phyloP scores from a whole-genome alignment of 129 eudicot genomes.

The Pittosporum tobira region DNA sequence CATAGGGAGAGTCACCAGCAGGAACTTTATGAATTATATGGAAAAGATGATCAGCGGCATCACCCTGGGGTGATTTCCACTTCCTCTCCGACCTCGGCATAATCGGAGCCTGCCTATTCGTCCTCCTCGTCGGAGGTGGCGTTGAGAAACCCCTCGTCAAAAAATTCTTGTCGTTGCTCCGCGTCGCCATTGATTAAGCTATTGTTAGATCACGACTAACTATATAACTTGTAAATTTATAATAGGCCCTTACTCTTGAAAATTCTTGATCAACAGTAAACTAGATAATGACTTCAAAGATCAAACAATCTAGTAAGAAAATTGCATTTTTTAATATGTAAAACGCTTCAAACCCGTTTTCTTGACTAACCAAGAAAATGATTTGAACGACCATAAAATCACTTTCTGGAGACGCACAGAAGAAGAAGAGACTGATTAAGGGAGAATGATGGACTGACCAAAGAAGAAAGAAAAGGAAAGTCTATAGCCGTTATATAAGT shows the following conservation, averaged over 20 bases:
- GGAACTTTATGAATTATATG: conserved; percentile 65
- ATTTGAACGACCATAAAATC: not conserved
- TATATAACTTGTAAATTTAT: not conserved
- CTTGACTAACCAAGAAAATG: not conserved
- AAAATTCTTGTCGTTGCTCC: conserved; percentile 9
- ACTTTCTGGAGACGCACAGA: too few species aligned
- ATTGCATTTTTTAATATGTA: not conserved
- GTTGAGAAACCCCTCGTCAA: conserved; percentile 32
- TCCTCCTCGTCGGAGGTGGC: conserved; percentile 34
- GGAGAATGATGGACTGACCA: not conserved
- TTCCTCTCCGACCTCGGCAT: conserved; percentile 48
- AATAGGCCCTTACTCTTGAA: not conserved
- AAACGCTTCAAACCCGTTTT: conserved; percentile 4
- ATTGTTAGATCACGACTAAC: not conserved
- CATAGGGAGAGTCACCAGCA: conserved; percentile 67
- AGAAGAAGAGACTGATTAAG: not conserved
- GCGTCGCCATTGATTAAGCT: not conserved
- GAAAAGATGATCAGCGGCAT: conserved; percentile 16
- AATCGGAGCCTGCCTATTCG: conserved; percentile 8
- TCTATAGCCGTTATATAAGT: conserved; percentile 4
- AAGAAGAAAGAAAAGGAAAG: not conserved
- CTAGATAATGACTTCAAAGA: not conserved
- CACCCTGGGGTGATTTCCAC: conserved; percentile 20
- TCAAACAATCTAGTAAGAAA: not conserved
- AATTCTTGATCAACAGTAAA: not conserved